These are phyloP conservation scores for Trichoderma arundinaceum DNA, from an alignment of 2,329 filamentous ascomycete genomes.

Conservation along the genomic window DNA sequence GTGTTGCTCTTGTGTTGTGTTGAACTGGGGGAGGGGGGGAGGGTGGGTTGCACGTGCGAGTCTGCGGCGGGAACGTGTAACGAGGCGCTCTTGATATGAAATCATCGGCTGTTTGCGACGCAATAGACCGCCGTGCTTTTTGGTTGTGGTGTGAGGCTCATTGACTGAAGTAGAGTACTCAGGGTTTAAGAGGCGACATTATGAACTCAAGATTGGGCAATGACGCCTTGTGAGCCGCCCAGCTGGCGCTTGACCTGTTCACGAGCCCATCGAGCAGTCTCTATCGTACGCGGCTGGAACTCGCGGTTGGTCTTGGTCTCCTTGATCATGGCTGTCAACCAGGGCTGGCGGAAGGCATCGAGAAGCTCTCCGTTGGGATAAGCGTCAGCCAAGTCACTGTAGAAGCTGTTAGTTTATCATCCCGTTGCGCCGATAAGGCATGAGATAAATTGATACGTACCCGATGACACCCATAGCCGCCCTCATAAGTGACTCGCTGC, in stretches of 20 bases:
- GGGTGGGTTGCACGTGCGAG: constrained; percentile 3
- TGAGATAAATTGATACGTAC: constrained; percentile 54
- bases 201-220: constrained; percentile 54
- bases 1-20: constrained; percentile 43
- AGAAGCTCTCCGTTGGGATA: constrained; percentile 90
- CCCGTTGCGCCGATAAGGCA: not conserved
- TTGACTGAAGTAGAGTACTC: not conserved
- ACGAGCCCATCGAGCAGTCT: constrained; percentile 95
- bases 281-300: constrained; percentile 81
- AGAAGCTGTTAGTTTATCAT: not conserved
- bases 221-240: constrained; percentile 57
- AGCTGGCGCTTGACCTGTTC: constrained; percentile 96
- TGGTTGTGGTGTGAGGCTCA: constrained; percentile 3
- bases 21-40: constrained; percentile 29
- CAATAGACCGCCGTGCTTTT: not conserved
- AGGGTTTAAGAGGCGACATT: not conserved
- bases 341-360: constrained; percentile 85
- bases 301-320: constrained; percentile 90
- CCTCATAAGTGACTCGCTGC: constrained; percentile 88
- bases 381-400: constrained; percentile 87
- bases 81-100: not conserved
- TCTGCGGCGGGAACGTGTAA: constrained; percentile 19
- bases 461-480: constrained; percentile 98
- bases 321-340: constrained; percentile 87
- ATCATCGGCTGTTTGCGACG: constrained; percentile 4